Conservation (phyloP, 2,329 filamentous ascomycete species). For the Amesomyces nigricolor region DNA sequence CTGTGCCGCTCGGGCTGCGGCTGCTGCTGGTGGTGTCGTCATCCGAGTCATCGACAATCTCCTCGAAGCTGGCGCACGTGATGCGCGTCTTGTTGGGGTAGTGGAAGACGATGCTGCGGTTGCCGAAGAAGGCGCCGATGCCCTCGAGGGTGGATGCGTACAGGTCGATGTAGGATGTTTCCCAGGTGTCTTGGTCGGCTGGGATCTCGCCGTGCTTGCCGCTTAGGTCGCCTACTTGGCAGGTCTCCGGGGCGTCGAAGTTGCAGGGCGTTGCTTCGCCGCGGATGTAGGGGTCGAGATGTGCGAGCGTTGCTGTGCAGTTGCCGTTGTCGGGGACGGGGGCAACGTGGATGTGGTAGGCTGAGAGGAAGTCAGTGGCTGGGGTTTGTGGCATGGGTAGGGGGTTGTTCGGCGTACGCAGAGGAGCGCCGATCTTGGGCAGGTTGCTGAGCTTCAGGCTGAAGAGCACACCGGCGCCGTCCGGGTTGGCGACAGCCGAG, state of each 20-base stretch:
- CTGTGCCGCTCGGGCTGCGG: constrained; percentile 2
- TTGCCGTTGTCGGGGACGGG: constrained; percentile 62
- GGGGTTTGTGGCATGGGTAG: no score
- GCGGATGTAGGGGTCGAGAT: constrained; percentile 66
- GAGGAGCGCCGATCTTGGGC: constrained; percentile 31
- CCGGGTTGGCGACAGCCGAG: constrained; percentile 26
- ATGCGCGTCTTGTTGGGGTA: constrained; percentile 59
- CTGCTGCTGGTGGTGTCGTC: constrained; percentile 5
- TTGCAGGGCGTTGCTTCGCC: constrained; percentile 60
- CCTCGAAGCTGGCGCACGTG: constrained; percentile 57
- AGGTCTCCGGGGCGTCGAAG: constrained; percentile 50
- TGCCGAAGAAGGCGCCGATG: constrained; percentile 55
- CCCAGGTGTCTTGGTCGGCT: constrained; percentile 41
- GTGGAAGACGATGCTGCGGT: constrained; percentile 60
- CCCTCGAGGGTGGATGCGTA: constrained; percentile 51
- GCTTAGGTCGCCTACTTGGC: constrained; percentile 70
- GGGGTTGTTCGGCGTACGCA: constrained; percentile 33
- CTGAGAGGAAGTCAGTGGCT: constrained; percentile 38
- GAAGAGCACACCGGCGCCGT: constrained; percentile 32
- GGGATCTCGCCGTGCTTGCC: constrained; percentile 64
- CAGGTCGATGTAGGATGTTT: constrained; percentile 47
- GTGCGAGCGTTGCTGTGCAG: constrained; percentile 61
- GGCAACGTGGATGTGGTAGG: constrained; percentile 66
- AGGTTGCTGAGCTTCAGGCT: constrained; percentile 30
- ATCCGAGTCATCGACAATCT: constrained; percentile 16